phyloP scores from a whole-genome alignment of 2,329 filamentous ascomycete species.

The Xylaria sp. region DNA sequence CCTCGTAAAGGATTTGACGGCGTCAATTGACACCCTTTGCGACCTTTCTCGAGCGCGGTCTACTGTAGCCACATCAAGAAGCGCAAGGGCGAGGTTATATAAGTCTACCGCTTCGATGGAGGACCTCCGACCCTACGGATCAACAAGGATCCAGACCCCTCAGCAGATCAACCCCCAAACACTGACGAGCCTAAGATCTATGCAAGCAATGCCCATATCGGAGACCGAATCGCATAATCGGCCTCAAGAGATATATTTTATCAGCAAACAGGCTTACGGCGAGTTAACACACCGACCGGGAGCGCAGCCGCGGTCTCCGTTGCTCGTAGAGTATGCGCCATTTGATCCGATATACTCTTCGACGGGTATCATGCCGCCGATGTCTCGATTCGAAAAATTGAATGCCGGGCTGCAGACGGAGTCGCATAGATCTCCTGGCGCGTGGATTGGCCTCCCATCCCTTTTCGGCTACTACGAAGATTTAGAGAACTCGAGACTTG shows the following conservation, averaged over 20 bases:
- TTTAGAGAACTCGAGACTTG: constrained; percentile 68
- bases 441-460: constrained; percentile 64
- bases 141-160: constrained; percentile 63
- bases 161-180: constrained; percentile 60
- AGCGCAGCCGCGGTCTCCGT: constrained; percentile 52
- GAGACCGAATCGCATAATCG: constrained; percentile 36
- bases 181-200: constrained; percentile 51
- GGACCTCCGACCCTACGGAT: constrained; percentile 57
- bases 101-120: constrained; percentile 45
- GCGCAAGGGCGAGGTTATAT: constrained; percentile 38
- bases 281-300: constrained; percentile 49
- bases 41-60: constrained; percentile 71
- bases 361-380: constrained; percentile 65
- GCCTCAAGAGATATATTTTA: constrained; percentile 52
- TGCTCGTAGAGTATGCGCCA: constrained; percentile 72
- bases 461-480: constrained; percentile 76
- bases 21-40: constrained; percentile 78
- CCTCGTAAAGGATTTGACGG: constrained; percentile 72
- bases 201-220: constrained; percentile 44
- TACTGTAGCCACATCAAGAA: constrained; percentile 42
- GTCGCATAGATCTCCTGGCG: constrained; percentile 52
- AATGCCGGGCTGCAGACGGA: constrained; percentile 60
- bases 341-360: constrained; percentile 65
- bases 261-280: constrained; percentile 55
- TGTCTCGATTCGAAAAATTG: constrained; percentile 66